phyloP scores from a whole-genome alignment of 192 early-diverging fungal species.

The Coemansia sp. region DNA sequence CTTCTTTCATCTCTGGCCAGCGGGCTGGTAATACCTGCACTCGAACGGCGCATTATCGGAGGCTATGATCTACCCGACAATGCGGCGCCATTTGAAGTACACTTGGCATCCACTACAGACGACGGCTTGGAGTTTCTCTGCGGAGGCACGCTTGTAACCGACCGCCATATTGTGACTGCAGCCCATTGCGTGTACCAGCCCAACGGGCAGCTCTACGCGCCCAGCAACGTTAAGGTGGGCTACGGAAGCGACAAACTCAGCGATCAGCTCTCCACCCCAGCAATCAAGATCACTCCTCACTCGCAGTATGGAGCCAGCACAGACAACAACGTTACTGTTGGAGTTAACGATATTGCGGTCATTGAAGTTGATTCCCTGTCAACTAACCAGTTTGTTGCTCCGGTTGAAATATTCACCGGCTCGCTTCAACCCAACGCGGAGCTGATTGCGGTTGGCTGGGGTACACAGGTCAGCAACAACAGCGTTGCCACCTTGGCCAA shows the following conservation, averaged over 20 bases:
- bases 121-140: background rate
- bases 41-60: slow-evolving; percentile 13
- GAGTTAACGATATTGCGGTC: too few species aligned
- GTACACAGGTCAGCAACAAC: background rate
- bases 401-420: too few species aligned
- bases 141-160: slow-evolving; percentile 11
- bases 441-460: slow-evolving; percentile 2
- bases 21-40: background rate
- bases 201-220: background rate
- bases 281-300: background rate
- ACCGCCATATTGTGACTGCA: slow-evolving; percentile 11
- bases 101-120: background rate
- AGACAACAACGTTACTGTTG: too few species aligned
- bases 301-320: too few species aligned
- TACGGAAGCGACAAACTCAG: slow-evolving; percentile 12
- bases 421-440: background rate
- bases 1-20: background rate
- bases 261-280: background rate
- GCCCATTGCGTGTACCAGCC: slow-evolving; percentile 9
- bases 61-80: slow-evolving; percentile 7
- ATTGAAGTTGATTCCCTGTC: too few species aligned
- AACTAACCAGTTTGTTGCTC: too few species aligned
- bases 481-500: background rate
- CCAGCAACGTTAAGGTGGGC: slow-evolving; percentile 1
- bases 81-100: slow-evolving; percentile 6